Evolutionary conservation across 108 stramenopile genomes (phyloP), one percentile per base, ranked within the genome.

Genomic region (Pseudonitzschia multiseries): DNA sequence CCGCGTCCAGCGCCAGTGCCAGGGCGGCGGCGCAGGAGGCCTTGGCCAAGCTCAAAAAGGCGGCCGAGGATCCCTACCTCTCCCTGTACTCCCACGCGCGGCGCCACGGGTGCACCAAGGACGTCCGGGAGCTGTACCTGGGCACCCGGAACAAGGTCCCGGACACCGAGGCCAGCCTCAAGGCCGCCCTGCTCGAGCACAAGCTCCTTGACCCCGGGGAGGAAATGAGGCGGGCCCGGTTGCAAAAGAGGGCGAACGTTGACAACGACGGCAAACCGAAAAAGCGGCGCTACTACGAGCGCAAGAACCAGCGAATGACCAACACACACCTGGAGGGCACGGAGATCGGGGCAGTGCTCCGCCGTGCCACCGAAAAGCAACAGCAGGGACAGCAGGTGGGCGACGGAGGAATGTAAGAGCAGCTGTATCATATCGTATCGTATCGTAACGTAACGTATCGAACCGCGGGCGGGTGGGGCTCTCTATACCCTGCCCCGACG

Each of bases 181-280:
- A 87, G 65, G 68, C 78, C 31, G 69, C 81, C 20, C 43, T 92
- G 69, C 10, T 89, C 13, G 76, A 90, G 40, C 75, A 92, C 50
- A 90, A 92, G 75, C 76, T 94, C 12, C 70, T 92, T 41, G 89
- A 94, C 43, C 88, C 90, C 12, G 89, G 88, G 6, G 93, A 94
- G 68, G 68, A 78, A 52, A 80, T 90, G 93, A 56, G 84, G 48
- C 79, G 90, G 44, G 87, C 88, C 5, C 80, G 88, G 28, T 78
- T 91, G 77, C 84, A 89, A 70, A 60, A 76, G 52, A 83, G 86
- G 57, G 57, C 84, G 17, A 89, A 89, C 62, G 77, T 89, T 0
- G 93, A 92, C 69, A 90, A 94, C 71, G 88, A 91, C 59, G 90
- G 92, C 20, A 93, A 93, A 62, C 88, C 90, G 12, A 91, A 93